A percentile compares a stretch with the other conserved stretches of the same genome.
Conservation (phyloP, 139 green algal genomes). For the Auxenochlorella pyrenoidosa region DNA sequence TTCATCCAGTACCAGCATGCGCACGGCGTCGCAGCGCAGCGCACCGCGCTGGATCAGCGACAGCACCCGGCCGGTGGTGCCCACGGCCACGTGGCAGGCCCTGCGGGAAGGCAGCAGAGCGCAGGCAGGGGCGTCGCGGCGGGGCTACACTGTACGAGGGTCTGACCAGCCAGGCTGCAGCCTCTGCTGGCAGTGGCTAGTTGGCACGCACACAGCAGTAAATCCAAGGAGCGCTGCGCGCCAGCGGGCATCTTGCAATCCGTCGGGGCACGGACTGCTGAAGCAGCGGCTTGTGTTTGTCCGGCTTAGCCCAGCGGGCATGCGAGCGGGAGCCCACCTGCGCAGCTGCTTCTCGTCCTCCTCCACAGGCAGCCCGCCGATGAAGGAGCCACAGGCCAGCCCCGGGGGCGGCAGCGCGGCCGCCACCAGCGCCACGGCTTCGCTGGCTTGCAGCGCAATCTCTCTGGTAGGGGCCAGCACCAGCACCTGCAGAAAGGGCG, state of each 20-base stretch:
- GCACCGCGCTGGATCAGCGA: constrained; percentile 59
- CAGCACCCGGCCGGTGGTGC: constrained; percentile 80
- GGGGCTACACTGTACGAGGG: neutral
- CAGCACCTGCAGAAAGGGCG: constrained; percentile 64
- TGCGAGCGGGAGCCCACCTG: constrained; percentile 27
- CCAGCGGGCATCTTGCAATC: no score
- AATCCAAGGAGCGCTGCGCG: no score
- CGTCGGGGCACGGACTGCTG: no score
- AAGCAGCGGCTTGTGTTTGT: no score
- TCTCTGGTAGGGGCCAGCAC: constrained; percentile 86
- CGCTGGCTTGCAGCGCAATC: constrained; percentile 78
- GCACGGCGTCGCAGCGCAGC: constrained; percentile 45
- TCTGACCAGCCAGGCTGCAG: no score
- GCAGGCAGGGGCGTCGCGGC: no score
- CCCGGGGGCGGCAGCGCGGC: constrained; percentile 35
- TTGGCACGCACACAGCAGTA: no score
- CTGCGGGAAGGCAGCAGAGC: constrained; percentile 31
- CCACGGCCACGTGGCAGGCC: constrained; percentile 77
- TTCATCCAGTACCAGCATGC: constrained; percentile 84
- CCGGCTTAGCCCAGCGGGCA: neutral
- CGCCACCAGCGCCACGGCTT: constrained; percentile 58
- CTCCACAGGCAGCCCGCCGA: constrained; percentile 70
- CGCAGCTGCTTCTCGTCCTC: constrained; percentile 72
- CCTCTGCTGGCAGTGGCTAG: no score
- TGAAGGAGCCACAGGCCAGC: constrained; percentile 57